Evolutionary conservation across 495 filamentous ascomycete genomes (phyloP), one percentile per base, ranked within the genome.

Genomic region (Hypoxylon lienhwacheense): DNA sequence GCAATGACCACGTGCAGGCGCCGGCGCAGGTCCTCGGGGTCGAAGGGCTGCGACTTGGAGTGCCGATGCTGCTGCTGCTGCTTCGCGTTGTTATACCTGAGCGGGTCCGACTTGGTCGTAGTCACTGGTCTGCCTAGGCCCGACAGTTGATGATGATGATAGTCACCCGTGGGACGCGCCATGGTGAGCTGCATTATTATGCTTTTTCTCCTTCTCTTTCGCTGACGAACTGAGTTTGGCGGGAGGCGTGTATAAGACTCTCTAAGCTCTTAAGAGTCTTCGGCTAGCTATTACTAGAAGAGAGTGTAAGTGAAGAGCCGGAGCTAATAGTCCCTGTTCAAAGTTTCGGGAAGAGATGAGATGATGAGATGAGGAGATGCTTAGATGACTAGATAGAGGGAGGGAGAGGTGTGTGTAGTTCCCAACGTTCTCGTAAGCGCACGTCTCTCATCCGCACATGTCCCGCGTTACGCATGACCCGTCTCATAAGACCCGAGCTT

Each of bases 1-100:
- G 71, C 74, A 24, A 75, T 65, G 4, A 76, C 69, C 7, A 72
- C 20, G 44, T 76, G 63, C 10, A 82, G 66, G 1, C 77, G 71
- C 7, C 70, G 66, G 16, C 69, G 68, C 24, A 82, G 63, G 26
- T 82, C 79, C 25, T 77, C 73, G 0, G 78, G 65, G 39, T 82
- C 77, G 37, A 81, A 73, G 12, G 70, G 68, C 17, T 75, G 66
- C 22, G 74, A 71, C 46, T 73, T 68, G n/a, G 47, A 21, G 7
- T 63, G 47, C 22, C 40, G 49, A 10, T 51, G 28, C 8, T 54
- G 57, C 28, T 44, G 49, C 8, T 51, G 28, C 8, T 54, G 57
- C 28, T 44, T 62, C 28, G 47, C 20, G 20, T 36, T 19, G 22
- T 31, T 47, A 2, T 55, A 61, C 29, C 26, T 66, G 11, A 33